These are phyloP conservation scores for Lobosporangium transversale DNA, from an alignment of 192 early-diverging fungal species.

Conservation along the genomic window DNA sequence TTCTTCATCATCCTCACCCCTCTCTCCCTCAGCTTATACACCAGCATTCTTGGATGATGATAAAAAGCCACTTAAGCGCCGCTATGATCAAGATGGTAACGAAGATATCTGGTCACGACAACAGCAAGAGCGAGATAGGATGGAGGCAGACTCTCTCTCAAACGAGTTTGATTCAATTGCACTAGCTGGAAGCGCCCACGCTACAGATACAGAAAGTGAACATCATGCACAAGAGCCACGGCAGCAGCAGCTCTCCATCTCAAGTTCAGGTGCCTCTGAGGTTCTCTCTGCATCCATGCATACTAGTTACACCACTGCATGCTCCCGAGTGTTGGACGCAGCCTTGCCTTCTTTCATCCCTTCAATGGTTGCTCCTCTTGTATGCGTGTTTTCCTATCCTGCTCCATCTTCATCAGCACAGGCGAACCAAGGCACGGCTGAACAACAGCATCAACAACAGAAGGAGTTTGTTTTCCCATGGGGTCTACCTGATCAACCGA, in stretches of 20 bases:
- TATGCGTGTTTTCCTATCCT: slow-evolving; percentile 36
- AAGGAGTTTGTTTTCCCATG: slow-evolving; percentile 31
- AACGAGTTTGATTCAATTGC: slow-evolving; percentile 13
- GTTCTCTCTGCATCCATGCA: slow-evolving; percentile 5
- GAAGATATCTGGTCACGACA: too few species aligned
- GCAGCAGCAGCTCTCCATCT: neutral
- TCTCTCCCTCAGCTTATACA: neutral
- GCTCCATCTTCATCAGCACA: slow-evolving; percentile 8
- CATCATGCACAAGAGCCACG: neutral
- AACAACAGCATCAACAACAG: neutral
- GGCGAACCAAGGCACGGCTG: neutral
- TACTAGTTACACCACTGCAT: slow-evolving; percentile 6
- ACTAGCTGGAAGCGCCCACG: neutral
- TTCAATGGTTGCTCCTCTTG: slow-evolving; percentile 36
- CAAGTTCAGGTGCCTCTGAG: slow-evolving; percentile 16
- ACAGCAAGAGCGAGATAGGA: neutral
- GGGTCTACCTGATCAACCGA: slow-evolving; percentile 20
- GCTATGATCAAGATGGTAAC: too few species aligned
- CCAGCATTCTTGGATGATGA: neutral
- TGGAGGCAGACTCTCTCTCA: neutral
- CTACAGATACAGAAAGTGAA: neutral
- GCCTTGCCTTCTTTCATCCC: slow-evolving; percentile 38
- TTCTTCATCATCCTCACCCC: neutral
- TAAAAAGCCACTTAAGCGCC: neutral
- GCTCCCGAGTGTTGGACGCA: slow-evolving; percentile 19